Evolutionary conservation across 331 rosid genomes (phyloP).

Genomic region (Spiraea crenata): DNA sequence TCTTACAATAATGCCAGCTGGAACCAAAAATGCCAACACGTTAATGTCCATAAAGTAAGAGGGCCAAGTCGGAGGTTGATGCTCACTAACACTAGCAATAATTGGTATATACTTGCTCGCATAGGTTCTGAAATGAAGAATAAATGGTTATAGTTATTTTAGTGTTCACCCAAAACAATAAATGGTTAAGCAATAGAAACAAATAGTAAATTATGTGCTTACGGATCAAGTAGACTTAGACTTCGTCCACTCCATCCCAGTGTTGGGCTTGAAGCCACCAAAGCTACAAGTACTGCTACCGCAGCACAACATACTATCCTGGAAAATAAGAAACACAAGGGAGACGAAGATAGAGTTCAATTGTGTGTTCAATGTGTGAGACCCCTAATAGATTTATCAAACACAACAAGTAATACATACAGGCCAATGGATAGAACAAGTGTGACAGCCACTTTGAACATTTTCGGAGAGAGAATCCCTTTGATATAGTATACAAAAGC

Average conservation of each 20-base stretch:
- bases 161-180: constrained; percentile 14
- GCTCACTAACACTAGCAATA: constrained; percentile 99
- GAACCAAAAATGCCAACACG: constrained; percentile 97
- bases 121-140: constrained; percentile 71
- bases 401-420: constrained; percentile 51
- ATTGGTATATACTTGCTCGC: constrained; percentile 99
- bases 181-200: constrained; percentile 16
- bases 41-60: constrained; percentile 99
- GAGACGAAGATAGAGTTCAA: constrained; percentile 12
- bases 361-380: constrained; percentile 19
- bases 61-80: constrained; percentile 99
- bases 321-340: constrained; percentile 40
- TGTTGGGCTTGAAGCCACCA: constrained; percentile 98
- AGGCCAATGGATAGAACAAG: constrained; percentile 82
- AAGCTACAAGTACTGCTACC: constrained; percentile 75
- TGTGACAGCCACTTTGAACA: constrained; percentile 90
- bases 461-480: constrained; percentile 83
- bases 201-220: constrained; percentile 37
- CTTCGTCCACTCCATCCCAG: constrained; percentile 99
- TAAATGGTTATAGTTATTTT: constrained; percentile 3
- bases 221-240: constrained; percentile 97
- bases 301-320: constrained; percentile 73
- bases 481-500: constrained; percentile 90
- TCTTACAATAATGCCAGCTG: constrained; percentile 94
- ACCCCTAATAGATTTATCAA: constrained; percentile 13